Conservation (phyloP, 768 basidiomycete species). For the Suillus placidus region DNA sequence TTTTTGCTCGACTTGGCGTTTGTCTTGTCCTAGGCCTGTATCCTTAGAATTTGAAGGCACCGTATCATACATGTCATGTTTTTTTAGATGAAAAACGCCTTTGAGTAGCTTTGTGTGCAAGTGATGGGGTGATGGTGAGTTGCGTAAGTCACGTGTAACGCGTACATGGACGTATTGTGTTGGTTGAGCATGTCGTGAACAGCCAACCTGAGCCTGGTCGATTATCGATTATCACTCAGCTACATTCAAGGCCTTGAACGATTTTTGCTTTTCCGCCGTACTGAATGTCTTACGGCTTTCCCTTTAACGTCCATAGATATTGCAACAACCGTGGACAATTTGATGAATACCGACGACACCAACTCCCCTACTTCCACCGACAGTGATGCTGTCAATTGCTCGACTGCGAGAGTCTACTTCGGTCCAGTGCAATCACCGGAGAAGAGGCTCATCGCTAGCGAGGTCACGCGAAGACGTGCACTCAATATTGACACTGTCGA, state of each 20-base stretch:
- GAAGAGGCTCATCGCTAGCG: slow-evolving; percentile 42
- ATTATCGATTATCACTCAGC: slow-evolving; percentile 8
- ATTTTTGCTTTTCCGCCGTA: neutral
- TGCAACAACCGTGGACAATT: slow-evolving; percentile 4
- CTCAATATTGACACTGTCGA: slow-evolving; percentile 26
- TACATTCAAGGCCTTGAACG: neutral
- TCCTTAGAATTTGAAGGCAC: neutral
- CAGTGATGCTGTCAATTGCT: slow-evolving; percentile 45
- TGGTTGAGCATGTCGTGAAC: slow-evolving; percentile 10
- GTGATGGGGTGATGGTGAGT: neutral
- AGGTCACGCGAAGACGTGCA: slow-evolving; percentile 33
- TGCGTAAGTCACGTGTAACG: slow-evolving; percentile 32
- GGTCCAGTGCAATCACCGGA: slow-evolving; percentile 57
- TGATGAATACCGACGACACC: slow-evolving; percentile 18
- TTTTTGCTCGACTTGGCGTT: neutral
- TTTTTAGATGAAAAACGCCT: slow-evolving; percentile 3
- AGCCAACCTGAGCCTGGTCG: slow-evolving; percentile 2
- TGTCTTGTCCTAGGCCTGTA: neutral
- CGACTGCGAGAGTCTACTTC: slow-evolving; percentile 50
- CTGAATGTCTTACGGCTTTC: slow-evolving; percentile 5
- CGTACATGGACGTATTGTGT: slow-evolving; percentile 30
- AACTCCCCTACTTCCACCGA: slow-evolving; percentile 37
- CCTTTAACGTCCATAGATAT: slow-evolving; percentile 5
- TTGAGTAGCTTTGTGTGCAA: neutral
- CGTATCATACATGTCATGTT: neutral